Conservation (phyloP, 2,329 filamentous ascomycete genomes). For the Neopestalotiopsis rosae region DNA sequence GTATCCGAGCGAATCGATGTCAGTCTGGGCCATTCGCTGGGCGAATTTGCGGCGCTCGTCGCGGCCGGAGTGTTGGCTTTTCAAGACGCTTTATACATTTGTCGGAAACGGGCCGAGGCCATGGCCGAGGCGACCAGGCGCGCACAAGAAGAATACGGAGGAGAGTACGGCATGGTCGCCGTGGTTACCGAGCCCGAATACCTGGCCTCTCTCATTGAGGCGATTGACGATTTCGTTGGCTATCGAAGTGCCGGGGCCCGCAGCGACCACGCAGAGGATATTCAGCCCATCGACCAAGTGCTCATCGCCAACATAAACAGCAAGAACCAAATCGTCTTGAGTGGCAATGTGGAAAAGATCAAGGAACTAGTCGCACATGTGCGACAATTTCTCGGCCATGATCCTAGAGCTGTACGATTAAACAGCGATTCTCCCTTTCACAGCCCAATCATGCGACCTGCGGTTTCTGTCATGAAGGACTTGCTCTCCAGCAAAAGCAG, state of each 20-base stretch:
- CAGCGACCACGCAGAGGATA: conserved; percentile 69
- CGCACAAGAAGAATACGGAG: conserved; percentile 70
- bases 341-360: conserved; percentile 84
- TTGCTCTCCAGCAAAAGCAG: conserved; percentile 67
- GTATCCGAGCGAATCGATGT: conserved; percentile 76
- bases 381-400: conserved; percentile 87
- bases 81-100: conserved; percentile 76
- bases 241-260: conserved; percentile 69
- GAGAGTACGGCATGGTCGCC: conserved; percentile 93
- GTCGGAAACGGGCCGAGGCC: conserved; percentile 77
- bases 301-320: conserved; percentile 93
- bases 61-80: conserved; percentile 82
- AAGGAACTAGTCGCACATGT: conserved; percentile 82
- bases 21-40: conserved; percentile 87
- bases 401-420: conserved; percentile 84
- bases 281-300: conserved; percentile 83
- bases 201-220: conserved; percentile 70
- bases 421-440: conserved; percentile 92
- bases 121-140: conserved; percentile 79
- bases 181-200: conserved; percentile 86
- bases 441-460: conserved; percentile 88
- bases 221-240: conserved; percentile 80
- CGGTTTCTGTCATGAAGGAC: conserved; percentile 73
- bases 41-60: conserved; percentile 91
- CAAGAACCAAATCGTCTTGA: conserved; percentile 95